Evolutionary conservation across 495 filamentous ascomycete species (phyloP).

Genomic region (Aspergillus taichungensis): DNA sequence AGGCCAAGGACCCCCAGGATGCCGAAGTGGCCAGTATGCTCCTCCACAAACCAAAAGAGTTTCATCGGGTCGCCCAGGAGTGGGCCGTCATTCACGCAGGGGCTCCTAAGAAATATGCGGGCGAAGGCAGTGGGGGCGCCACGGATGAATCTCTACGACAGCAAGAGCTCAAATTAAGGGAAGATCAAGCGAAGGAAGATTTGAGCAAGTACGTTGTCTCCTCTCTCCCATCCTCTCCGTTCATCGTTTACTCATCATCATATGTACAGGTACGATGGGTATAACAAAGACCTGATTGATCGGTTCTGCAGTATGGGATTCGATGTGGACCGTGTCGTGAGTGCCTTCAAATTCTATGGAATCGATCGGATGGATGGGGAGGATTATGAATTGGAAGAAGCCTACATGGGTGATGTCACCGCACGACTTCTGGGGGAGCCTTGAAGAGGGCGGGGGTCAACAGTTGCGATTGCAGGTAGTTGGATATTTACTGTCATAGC

Average conservation of each 20-base stretch:
- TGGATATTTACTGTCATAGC: background rate
- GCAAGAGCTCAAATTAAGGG: slow-evolving; percentile 37
- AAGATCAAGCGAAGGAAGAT: slow-evolving; percentile 32
- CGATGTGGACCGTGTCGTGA: slow-evolving; percentile 77
- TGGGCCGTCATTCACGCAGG: slow-evolving; percentile 83
- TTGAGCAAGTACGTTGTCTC: slow-evolving; percentile 31
- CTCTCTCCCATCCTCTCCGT: background rate
- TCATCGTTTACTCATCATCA: slow-evolving; percentile 6
- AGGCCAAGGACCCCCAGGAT: slow-evolving; percentile 95
- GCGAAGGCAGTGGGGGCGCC: slow-evolving; percentile 41
- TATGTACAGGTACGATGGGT: slow-evolving; percentile 68
- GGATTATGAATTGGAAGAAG: slow-evolving; percentile 77
- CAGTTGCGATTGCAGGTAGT: background rate
- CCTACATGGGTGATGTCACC: slow-evolving; percentile 83
- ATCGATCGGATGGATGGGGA: slow-evolving; percentile 69
- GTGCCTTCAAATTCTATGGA: slow-evolving; percentile 72
- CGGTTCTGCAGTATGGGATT: slow-evolving; percentile 94
- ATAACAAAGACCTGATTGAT: slow-evolving; percentile 77
- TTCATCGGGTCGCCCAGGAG: slow-evolving; percentile 74
- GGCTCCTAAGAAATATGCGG: slow-evolving; percentile 52
- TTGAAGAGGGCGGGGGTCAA: slow-evolving; percentile 17
- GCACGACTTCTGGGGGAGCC: slow-evolving; percentile 75
- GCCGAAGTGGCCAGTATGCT: slow-evolving; percentile 93
- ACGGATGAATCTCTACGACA: slow-evolving; percentile 41
- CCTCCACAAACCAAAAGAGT: slow-evolving; percentile 65